A percentile compares a stretch with the other conserved stretches of the same genome.
phyloP scores from a whole-genome alignment of 345 rosid genomes.

The Syzygium jambos region DNA sequence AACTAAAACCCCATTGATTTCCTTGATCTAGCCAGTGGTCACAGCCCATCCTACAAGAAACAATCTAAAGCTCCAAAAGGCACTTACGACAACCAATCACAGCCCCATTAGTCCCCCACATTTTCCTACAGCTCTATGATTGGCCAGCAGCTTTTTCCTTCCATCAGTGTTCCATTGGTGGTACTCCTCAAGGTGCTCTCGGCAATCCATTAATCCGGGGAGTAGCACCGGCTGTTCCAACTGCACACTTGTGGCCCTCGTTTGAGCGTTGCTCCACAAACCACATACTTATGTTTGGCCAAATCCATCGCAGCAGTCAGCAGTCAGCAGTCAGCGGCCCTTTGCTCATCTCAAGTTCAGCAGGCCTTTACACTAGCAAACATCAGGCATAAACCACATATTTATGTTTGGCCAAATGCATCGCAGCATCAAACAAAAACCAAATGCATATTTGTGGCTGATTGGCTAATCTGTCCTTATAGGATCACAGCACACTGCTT shows the following conservation, averaged over 20 bases:
- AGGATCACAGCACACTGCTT: background rate
- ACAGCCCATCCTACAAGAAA: too few species aligned
- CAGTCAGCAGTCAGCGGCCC: background rate
- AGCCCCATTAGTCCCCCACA: background rate
- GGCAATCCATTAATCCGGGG: too few species aligned
- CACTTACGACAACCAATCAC: background rate
- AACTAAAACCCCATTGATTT: too few species aligned
- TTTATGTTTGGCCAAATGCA: background rate
- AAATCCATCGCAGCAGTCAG: too few species aligned
- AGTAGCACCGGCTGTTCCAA: too few species aligned
- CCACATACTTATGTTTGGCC: too few species aligned
- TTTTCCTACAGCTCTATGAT: background rate
- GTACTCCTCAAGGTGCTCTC: too few species aligned
- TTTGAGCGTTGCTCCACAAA: too few species aligned
- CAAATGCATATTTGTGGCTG: background rate
- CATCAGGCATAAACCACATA: background rate
- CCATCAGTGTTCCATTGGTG: too few species aligned
- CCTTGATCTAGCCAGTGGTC: too few species aligned
- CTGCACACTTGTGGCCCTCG: too few species aligned
- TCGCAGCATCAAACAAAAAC: background rate
- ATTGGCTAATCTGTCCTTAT: background rate
- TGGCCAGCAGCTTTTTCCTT: too few species aligned
- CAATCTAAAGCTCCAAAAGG: background rate
- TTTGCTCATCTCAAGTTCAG: background rate
- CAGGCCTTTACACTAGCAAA: background rate